Percentiles rank a stretch among this genome's conserved stretches.
Conservation (phyloP, 2,329 filamentous ascomycete genomes). For the Xylariaceae sp. region DNA sequence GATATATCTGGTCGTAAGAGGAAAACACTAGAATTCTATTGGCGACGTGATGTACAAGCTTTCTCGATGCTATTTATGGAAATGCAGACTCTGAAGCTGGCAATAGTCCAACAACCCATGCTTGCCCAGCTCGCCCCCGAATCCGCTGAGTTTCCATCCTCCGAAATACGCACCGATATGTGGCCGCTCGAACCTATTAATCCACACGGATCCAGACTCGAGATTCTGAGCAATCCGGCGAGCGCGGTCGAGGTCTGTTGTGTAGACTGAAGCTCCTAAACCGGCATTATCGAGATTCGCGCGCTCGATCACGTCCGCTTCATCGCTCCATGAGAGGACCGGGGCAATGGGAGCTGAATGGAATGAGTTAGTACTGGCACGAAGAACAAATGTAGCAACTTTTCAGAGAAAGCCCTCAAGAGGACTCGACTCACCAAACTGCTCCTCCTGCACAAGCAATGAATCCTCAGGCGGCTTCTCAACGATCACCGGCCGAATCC, state of each 20-base stretch:
- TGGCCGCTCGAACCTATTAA: constrained; percentile 45
- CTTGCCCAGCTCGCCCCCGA: constrained; percentile 34
- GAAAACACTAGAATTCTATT: no score
- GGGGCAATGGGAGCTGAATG: constrained; percentile 58
- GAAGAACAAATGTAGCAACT: background rate
- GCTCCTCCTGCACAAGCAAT: constrained; percentile 56
- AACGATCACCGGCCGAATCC: constrained; percentile 58
- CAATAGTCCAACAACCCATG: constrained; percentile 34
- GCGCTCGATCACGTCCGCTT: constrained; percentile 56
- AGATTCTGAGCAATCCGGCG: constrained; percentile 51
- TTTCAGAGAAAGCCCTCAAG: background rate
- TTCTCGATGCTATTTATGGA: constrained; percentile 22
- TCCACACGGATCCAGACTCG: constrained; percentile 58
- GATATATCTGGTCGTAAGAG: no score
- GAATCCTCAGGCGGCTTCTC: constrained; percentile 55
- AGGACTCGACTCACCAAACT: constrained; percentile 46
- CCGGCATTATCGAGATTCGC: constrained; percentile 90
- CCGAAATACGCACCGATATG: constrained; percentile 32
- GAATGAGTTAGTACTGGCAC: background rate
- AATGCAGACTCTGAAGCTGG: constrained; percentile 33
- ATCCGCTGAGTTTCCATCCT: constrained; percentile 35
- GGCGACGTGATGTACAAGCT: no score
- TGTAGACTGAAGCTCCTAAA: constrained; percentile 70
- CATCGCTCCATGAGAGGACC: constrained; percentile 57
- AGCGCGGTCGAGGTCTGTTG: constrained; percentile 48